Evolutionary conservation across 2,329 filamentous ascomycete species (phyloP).

Genomic region (Dactylellina sp.): DNA sequence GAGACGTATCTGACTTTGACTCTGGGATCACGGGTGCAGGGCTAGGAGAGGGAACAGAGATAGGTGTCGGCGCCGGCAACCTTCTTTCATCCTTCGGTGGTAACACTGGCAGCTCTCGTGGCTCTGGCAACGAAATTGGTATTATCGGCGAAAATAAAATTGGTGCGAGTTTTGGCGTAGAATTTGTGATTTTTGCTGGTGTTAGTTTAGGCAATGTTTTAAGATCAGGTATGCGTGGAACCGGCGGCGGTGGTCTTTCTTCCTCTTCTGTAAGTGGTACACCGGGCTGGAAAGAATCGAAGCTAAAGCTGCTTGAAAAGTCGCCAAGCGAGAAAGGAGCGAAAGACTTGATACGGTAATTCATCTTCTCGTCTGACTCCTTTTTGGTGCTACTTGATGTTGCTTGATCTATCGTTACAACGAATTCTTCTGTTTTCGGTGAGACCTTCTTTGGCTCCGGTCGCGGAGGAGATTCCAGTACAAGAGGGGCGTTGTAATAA

Average conservation of each 20-base stretch:
- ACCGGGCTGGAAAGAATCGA: constrained; percentile 20
- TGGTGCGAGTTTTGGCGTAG: constrained; percentile 19
- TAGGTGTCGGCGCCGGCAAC: constrained; percentile 7
- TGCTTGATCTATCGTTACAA: not conserved
- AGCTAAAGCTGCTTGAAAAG: constrained; percentile 23
- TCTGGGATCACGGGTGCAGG: constrained; percentile 5
- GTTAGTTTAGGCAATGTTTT: constrained; percentile 8
- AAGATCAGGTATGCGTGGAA: constrained; percentile 24
- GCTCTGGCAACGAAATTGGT: constrained; percentile 10
- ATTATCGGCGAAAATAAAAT: not conserved
- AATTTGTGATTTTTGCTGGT: not conserved
- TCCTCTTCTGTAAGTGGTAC: constrained; percentile 5
- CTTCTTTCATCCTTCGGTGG: constrained; percentile 41
- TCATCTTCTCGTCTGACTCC: constrained; percentile 21
- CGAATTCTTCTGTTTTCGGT: not conserved
- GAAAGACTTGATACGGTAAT: constrained; percentile 49
- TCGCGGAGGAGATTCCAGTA: constrained; percentile 15
- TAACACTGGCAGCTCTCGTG: constrained; percentile 16
- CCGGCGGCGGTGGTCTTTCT: constrained; percentile 8
- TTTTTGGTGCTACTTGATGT: constrained; percentile 2
- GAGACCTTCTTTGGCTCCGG: not conserved
- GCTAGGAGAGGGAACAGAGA: no score
- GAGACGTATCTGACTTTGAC: not conserved
- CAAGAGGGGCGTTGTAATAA: not conserved
- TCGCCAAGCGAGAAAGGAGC: constrained; percentile 45